phyloP scores from a whole-genome alignment of 2,329 filamentous ascomycete species.

The Helminthosporium solani region DNA sequence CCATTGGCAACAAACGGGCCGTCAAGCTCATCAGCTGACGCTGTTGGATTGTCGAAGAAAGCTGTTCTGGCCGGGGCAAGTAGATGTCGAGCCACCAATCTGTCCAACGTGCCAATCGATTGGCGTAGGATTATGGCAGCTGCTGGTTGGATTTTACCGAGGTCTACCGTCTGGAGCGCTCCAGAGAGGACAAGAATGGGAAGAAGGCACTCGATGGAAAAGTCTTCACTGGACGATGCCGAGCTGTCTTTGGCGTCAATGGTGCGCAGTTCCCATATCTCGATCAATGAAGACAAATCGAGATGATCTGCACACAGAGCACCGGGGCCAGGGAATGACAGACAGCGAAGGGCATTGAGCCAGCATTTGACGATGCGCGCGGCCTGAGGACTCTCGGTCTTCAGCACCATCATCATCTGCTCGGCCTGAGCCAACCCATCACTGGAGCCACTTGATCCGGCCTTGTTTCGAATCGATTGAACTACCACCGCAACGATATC shows the following conservation, averaged over 20 bases:
- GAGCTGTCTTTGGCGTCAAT: constrained; percentile 27
- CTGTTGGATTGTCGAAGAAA: constrained; percentile 33
- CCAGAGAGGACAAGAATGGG: constrained; percentile 31
- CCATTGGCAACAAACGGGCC: constrained; percentile 16
- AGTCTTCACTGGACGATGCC: constrained; percentile 36
- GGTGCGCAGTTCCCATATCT: constrained; percentile 39
- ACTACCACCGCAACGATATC: constrained; percentile 19
- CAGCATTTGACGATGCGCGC: constrained; percentile 39
- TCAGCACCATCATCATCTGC: constrained; percentile 40
- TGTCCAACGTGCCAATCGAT: constrained; percentile 31
- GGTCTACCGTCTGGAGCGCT: constrained; percentile 12
- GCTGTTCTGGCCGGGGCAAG: constrained; percentile 43
- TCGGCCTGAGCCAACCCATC: constrained; percentile 30
- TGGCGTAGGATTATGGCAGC: constrained; percentile 5
- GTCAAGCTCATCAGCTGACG: constrained; percentile 1
- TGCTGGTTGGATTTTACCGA: neutral
- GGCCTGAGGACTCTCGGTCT: constrained; percentile 38
- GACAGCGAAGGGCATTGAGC: constrained; percentile 28
- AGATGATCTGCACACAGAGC: constrained; percentile 8
- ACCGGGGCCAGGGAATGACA: constrained; percentile 7
- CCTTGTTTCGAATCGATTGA: constrained; percentile 21
- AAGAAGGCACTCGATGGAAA: constrained; percentile 41
- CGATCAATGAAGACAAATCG: constrained; percentile 25
- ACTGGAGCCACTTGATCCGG: constrained; percentile 9
- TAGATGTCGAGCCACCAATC: constrained; percentile 45